Evolutionary conservation across 192 early-diverging fungal genomes (phyloP).

Genomic region (Entomortierella lignicola): DNA sequence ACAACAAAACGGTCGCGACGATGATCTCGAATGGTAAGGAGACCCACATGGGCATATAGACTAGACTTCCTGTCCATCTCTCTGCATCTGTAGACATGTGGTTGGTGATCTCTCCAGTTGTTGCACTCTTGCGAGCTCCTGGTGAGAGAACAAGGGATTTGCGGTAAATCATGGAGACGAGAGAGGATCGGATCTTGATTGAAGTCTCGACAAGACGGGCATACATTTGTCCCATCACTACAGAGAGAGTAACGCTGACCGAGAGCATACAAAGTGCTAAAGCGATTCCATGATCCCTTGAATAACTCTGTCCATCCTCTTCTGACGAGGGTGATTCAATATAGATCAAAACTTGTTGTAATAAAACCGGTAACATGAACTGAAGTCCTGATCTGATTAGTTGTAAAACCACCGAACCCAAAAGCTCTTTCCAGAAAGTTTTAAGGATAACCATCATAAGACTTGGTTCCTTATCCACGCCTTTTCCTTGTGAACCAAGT

Average conservation of each 20-base stretch:
- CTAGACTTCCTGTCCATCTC: slow-evolving; percentile 9
- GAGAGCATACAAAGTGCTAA: slow-evolving; percentile 16
- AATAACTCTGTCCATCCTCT: neutral
- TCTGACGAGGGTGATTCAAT: slow-evolving; percentile 16
- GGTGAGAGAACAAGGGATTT: slow-evolving; percentile 86
- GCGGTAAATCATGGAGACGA: slow-evolving; percentile 81
- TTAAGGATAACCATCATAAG: slow-evolving; percentile 18
- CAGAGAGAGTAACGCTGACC: neutral
- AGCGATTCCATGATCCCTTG: slow-evolving; percentile 1
- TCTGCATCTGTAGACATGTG: slow-evolving; percentile 45
- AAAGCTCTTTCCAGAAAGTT: neutral
- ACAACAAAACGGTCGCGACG: neutral
- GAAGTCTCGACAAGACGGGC: slow-evolving; percentile 61
- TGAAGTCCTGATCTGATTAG: neutral
- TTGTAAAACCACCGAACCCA: neutral
- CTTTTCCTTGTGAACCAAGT: neutral
- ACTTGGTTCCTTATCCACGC: neutral
- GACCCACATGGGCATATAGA: slow-evolving; percentile 1
- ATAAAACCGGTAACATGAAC: slow-evolving; percentile 17
- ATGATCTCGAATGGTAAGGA: slow-evolving; percentile 4
- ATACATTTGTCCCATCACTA: neutral
- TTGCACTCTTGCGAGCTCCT: neutral
- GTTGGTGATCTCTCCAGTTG: slow-evolving; percentile 29
- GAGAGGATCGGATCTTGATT: slow-evolving; percentile 71
- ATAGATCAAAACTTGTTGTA: slow-evolving; percentile 24